Conservation (phyloP, 352 stramenopile genomes). For the Globisporangium polare region DNA sequence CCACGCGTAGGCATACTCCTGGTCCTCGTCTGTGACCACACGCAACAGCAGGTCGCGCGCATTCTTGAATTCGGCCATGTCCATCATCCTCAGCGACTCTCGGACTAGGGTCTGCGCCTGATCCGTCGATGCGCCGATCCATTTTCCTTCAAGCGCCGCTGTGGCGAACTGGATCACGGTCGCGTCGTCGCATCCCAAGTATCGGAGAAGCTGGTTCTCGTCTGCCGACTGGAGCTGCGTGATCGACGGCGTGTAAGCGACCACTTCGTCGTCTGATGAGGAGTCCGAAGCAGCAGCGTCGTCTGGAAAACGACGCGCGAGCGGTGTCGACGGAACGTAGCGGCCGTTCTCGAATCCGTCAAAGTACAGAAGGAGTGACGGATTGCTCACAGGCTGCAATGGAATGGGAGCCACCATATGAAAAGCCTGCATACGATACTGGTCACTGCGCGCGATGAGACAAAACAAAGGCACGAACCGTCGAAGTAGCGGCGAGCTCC, state of each 20-base stretch:
- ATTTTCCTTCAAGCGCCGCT: constrained; percentile 69
- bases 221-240: constrained; percentile 65
- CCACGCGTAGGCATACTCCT: constrained; percentile 66
- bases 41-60: constrained; percentile 44
- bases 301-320: constrained; percentile 59
- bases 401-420: neutral
- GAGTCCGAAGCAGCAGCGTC: constrained; percentile 22
- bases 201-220: constrained; percentile 59
- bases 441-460: neutral
- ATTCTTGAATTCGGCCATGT: constrained; percentile 30
- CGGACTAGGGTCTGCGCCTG: constrained; percentile 37
- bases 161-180: constrained; percentile 70
- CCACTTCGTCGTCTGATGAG: neutral
- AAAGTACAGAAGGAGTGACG: constrained; percentile 71
- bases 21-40: constrained; percentile 38
- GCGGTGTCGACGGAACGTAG: constrained; percentile 54
- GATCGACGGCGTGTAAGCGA: constrained; percentile 48
- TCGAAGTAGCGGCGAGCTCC: constrained; percentile 28
- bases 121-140: constrained; percentile 53
- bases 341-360: constrained; percentile 60
- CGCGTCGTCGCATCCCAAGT: constrained; percentile 60
- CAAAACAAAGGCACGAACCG: constrained; percentile 22
- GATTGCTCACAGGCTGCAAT: constrained; percentile 51
- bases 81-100: constrained; percentile 36
- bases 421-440: neutral